phyloP scores from a whole-genome alignment of 352 stramenopile species.

The Aphanomyces invadans region DNA sequence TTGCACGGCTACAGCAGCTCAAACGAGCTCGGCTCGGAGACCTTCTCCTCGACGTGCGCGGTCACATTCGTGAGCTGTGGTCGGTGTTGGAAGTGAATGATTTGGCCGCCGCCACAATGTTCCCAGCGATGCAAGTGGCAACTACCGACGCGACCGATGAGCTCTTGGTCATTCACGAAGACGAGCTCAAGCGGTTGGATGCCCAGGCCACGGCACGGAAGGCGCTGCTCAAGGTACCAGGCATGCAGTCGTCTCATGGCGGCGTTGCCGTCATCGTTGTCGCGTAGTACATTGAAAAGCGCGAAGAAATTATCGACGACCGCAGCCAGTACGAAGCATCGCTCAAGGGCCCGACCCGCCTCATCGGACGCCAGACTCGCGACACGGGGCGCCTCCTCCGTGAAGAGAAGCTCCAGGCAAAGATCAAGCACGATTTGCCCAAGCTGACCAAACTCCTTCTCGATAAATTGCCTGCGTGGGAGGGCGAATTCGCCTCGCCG shows the following conservation, averaged over 20 bases:
- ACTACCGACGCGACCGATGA: constrained; percentile 28
- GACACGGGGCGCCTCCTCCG: constrained; percentile 26
- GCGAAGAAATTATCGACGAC: constrained; percentile 38
- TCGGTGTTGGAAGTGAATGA: not conserved
- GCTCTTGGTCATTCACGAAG: constrained; percentile 31
- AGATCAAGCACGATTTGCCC: constrained; percentile 38
- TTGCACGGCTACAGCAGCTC: not conserved
- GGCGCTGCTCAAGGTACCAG: constrained; percentile 26
- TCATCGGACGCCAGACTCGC: constrained; percentile 25
- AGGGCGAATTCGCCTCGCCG: constrained; percentile 29
- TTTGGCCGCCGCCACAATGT: not conserved
- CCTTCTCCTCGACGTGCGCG: constrained; percentile 3
- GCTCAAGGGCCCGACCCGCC: constrained; percentile 19
- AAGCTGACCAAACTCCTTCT: constrained; percentile 36
- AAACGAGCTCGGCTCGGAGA: not conserved
- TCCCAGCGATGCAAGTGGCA: constrained; percentile 28
- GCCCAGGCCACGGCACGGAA: constrained; percentile 27
- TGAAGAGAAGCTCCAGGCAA: constrained; percentile 33
- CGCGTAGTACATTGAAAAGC: constrained; percentile 35
- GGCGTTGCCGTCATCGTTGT: not conserved
- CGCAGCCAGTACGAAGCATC: constrained; percentile 32
- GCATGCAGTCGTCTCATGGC: constrained; percentile 11
- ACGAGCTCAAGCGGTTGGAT: constrained; percentile 31
- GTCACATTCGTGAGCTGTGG: constrained; percentile 16
- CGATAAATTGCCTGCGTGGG: constrained; percentile 36